Percentiles rank a stretch among this genome's conserved stretches.
phyloP scores from a whole-genome alignment of 2,329 filamentous ascomycete genomes.

The Colletotrichum sp. region DNA sequence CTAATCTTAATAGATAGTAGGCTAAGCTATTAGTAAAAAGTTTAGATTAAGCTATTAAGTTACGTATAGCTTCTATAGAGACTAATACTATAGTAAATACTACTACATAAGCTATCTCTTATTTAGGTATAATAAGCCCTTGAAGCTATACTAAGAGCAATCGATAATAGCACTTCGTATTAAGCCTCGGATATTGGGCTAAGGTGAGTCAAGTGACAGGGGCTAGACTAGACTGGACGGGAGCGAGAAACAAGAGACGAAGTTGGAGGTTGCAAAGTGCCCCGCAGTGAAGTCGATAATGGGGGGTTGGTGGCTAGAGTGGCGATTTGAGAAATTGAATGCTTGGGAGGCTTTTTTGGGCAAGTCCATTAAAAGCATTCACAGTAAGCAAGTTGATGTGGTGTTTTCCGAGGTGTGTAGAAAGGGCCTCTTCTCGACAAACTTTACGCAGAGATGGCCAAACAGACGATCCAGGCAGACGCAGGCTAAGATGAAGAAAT shows the following conservation, averaged over 20 bases:
- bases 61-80: too few species aligned
- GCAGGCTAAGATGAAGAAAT: neutral
- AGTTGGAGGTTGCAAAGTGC: constrained; percentile 7
- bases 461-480: neutral
- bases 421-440: neutral
- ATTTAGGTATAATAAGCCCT: too few species aligned
- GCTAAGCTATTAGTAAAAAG: too few species aligned
- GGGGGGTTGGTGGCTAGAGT: neutral
- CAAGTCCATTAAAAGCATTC: neutral
- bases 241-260: constrained; percentile 8
- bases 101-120: too few species aligned
- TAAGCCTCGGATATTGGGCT: neutral
- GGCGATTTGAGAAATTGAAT: neutral
- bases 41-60: too few species aligned
- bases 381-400: neutral
- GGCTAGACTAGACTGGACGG: neutral
- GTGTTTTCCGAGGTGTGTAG: neutral
- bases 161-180: too few species aligned
- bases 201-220: neutral
- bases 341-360: neutral
- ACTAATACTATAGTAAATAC: too few species aligned
- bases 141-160: too few species aligned
- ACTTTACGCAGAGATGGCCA: neutral
- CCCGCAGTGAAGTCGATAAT: constrained; percentile 8
- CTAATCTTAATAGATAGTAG: too few species aligned